phyloP scores from a whole-genome alignment of 106 monocot species.

The Allium fistulosum region DNA sequence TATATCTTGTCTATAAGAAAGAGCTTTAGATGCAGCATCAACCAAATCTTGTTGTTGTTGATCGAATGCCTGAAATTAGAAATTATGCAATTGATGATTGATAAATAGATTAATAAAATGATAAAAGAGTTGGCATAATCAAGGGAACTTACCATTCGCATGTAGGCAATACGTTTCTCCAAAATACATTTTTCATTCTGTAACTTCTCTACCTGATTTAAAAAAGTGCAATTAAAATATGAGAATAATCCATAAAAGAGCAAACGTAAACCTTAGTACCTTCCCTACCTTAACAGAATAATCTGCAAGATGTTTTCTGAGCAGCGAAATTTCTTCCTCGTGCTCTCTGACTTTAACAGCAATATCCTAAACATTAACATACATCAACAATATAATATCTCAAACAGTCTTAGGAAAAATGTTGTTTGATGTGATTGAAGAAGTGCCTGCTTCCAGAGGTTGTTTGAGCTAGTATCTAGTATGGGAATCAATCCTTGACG shows the following conservation, averaged over 20 bases:
- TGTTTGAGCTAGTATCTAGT: slow-evolving; percentile 42
- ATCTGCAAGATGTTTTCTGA: slow-evolving; percentile 79
- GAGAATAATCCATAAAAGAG: not conserved
- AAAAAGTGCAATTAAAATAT: not conserved
- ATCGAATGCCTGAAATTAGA: slow-evolving; percentile 80
- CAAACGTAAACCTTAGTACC: not conserved
- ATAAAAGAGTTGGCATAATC: slow-evolving; percentile 1
- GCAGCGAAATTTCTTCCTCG: slow-evolving; percentile 78
- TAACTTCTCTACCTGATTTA: slow-evolving; percentile 66
- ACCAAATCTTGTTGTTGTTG: slow-evolving; percentile 95
- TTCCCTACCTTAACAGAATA: slow-evolving; percentile 70
- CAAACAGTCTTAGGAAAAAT: not conserved
- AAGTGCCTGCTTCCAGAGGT: slow-evolving; percentile 68
- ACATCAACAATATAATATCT: no score
- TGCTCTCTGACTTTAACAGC: slow-evolving; percentile 59
- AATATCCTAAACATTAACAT: slow-evolving; percentile 46
- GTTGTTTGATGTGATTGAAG: not conserved
- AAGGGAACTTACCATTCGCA: slow-evolving; percentile 62
- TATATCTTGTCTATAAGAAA: slow-evolving; percentile 96
- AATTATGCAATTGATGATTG: not conserved
- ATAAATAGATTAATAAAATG: not conserved
- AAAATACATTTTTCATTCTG: slow-evolving; percentile 70
- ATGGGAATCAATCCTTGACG: slow-evolving; percentile 35
- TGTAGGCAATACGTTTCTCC: slow-evolving; percentile 89
- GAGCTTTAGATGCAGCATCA: slow-evolving; percentile 93